phyloP scores from a whole-genome alignment of 768 basidiomycete species.

The Lentinula aciculospora region DNA sequence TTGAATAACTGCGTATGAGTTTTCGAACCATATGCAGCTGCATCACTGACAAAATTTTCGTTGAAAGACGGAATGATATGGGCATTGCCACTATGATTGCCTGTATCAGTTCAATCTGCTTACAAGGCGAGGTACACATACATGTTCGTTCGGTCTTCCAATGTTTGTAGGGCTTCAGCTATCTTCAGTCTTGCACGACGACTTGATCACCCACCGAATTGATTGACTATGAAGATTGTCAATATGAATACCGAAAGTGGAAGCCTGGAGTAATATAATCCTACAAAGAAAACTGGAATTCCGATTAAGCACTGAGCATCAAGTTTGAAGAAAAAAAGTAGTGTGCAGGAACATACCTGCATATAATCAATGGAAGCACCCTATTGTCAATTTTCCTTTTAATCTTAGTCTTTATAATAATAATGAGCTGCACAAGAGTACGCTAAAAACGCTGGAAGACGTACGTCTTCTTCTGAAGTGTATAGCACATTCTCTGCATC shows the following conservation, averaged over 20 bases:
- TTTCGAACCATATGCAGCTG: neutral
- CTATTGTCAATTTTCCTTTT: conserved; percentile 44
- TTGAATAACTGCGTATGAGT: conserved; percentile 11
- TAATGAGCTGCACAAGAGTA: neutral
- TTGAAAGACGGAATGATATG: conserved; percentile 50
- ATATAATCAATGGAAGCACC: conserved; percentile 44
- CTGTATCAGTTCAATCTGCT: neutral
- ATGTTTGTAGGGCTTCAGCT: neutral
- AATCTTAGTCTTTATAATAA: conserved; percentile 19
- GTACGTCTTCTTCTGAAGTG: conserved; percentile 42
- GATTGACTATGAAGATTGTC: conserved; percentile 31
- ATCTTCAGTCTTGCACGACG: neutral
- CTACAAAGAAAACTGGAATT: conserved; percentile 7
- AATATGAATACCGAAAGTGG: neutral
- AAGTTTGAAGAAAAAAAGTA: conserved; percentile 30
- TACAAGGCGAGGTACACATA: conserved; percentile 13
- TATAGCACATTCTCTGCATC: conserved; percentile 46
- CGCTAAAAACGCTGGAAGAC: neutral
- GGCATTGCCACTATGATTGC: conserved; percentile 40
- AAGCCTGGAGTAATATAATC: neutral
- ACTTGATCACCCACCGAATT: conserved; percentile 31
- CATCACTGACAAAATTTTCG: conserved; percentile 38
- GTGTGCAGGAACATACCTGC: conserved; percentile 29
- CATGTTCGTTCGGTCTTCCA: conserved; percentile 53
- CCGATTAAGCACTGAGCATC: conserved; percentile 25